Conservation (phyloP, 805 yeast species). For the Cyberlindnera sargentensis region DNA sequence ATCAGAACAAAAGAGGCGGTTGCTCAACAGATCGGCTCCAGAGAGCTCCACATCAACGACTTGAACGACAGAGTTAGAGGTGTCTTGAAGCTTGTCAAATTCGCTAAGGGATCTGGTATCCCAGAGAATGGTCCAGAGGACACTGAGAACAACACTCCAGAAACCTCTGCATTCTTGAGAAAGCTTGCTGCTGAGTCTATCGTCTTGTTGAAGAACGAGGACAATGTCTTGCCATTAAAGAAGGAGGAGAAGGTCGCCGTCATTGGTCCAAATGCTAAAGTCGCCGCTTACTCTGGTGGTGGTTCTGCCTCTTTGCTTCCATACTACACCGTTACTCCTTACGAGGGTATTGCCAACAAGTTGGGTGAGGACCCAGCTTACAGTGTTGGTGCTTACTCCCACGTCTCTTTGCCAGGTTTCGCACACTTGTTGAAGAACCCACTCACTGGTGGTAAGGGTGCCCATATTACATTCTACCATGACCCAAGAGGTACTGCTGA, state of each 20-base stretch:
- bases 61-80: constrained; percentile 44
- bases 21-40: constrained; percentile 34
- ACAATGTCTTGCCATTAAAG: constrained; percentile 38
- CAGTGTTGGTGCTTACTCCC: constrained; percentile 31
- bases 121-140: constrained; percentile 20
- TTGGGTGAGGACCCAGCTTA: constrained; percentile 21
- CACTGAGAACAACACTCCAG: constrained; percentile 37
- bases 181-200: constrained; percentile 42
- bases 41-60: constrained; percentile 31
- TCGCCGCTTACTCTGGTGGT: constrained; percentile 48
- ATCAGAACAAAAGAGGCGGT: constrained; percentile 34
- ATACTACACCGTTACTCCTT: constrained; percentile 43
- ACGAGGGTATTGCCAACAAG: constrained; percentile 35
- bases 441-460: constrained; percentile 21
- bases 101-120: constrained; percentile 33
- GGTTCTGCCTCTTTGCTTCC: constrained; percentile 51
- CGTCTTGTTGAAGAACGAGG: constrained; percentile 51
- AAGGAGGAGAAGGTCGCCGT: constrained; percentile 39
- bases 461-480: constrained; percentile 20
- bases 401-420: constrained; percentile 29
- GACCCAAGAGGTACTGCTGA: constrained; percentile 16
- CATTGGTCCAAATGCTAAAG: constrained; percentile 54
- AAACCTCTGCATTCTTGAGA: constrained; percentile 36
- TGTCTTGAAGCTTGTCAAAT: constrained; percentile 43
- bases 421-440: constrained; percentile 22